Evolutionary conservation across 1,139 yeast genomes (phyloP), one percentile per base, ranked within the genome.

Genomic region (Geotrichum citri-aurantii): DNA sequence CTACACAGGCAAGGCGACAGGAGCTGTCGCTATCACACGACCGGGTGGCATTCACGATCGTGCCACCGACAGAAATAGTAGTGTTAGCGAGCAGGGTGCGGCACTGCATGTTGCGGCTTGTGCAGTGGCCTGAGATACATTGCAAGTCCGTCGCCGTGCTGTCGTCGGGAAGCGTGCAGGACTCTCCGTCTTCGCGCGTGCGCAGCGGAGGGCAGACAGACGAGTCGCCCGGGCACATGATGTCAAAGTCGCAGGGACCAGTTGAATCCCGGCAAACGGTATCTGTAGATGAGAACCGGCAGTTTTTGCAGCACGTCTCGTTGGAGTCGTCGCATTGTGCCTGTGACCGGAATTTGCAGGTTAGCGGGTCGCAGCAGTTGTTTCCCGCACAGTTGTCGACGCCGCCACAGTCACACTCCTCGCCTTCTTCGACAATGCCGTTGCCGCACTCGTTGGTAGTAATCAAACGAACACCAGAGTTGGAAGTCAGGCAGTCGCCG

Each of bases 381-480:
- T 72, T 68, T 46, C 62, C 66, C 19, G 64, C 65, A 56, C 77
- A 74, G 24, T 56, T 56, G 1, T 33, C 70, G 14, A 51, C 68
- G 11, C 76, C 76, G 21, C 77, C 77, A 60, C 77, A 74, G 59
- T 74, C 77, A 59, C 77, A 74, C 27, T 74, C 77, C 57, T 74
- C 77, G 14, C 77, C 77, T 19, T 71, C 75, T 58, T 74, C 77
- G 4, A 74, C 76, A 55, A 74, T 73, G 7, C 77, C 77, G 60
- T 74, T 74, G 21, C 77, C 77, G 57, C 77, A 74, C 47, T 69
- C 72, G 58, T 71, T 71, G 48, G 63, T 67, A 1, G 73, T 69
- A 37, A 72, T 66, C 24, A 73, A 68, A 33, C 59, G 61, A 50
- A 72, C 68, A 11, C 72, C 71, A 19, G 71, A 65, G 63, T 74